Conservation (phyloP, 352 stramenopile species). For the Phytophthora aleatoria region DNA sequence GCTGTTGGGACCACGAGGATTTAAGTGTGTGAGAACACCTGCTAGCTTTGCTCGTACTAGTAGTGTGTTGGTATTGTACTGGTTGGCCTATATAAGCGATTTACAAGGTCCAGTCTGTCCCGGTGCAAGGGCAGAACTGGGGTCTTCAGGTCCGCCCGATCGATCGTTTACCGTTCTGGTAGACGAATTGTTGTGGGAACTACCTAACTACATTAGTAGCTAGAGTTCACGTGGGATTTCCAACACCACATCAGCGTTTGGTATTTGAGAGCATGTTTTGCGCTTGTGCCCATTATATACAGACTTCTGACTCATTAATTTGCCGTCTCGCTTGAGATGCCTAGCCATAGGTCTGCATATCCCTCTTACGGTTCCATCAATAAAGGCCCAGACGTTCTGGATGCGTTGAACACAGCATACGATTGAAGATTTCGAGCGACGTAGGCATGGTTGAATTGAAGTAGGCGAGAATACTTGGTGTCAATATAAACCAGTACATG, state of each 20-base stretch:
- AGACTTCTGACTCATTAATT: slow-evolving; percentile 14
- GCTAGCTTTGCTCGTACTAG: no score
- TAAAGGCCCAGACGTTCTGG: slow-evolving; percentile 12
- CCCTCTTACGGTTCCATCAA: slow-evolving; percentile 7
- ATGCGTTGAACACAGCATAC: slow-evolving; percentile 17
- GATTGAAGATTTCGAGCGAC: slow-evolving; percentile 3
- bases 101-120: no score
- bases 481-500: slow-evolving; percentile 5
- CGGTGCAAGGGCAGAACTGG: no score
- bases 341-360: slow-evolving; percentile 7
- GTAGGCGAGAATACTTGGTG: background rate
- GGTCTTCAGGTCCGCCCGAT: no score
- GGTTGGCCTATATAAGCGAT: no score
- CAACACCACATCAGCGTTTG: slow-evolving; percentile 11
- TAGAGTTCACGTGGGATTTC: no score
- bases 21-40: no score
- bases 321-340: slow-evolving; percentile 1
- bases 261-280: slow-evolving; percentile 31
- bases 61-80: no score
- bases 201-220: no score
- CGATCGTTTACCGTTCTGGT: no score
- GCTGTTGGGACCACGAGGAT: no score
- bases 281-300: slow-evolving; percentile 35
- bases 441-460: slow-evolving; percentile 10
- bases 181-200: no score